Evolutionary conservation across 176 grass and related monocot species (phyloP).

Genomic region (Aegilops sharonensis): DNA sequence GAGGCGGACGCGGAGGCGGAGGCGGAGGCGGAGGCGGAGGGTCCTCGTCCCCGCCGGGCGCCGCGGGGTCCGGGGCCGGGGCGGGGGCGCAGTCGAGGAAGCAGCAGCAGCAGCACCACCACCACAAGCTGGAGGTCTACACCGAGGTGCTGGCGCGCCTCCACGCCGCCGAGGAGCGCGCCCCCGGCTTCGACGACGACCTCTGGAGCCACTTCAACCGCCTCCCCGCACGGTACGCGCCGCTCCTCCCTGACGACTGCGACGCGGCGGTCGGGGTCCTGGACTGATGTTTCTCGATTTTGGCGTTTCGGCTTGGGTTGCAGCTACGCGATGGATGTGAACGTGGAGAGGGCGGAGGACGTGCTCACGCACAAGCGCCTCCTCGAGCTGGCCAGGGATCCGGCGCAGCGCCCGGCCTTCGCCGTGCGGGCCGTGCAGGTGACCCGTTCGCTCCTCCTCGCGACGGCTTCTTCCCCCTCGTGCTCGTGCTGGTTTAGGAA

Average conservation of each 20-base stretch:
- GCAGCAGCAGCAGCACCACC: constrained; percentile 59
- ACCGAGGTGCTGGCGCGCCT: constrained; percentile 56
- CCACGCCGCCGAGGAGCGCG: constrained; percentile 34
- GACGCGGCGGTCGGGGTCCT: no score
- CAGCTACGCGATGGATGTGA: constrained; percentile 71
- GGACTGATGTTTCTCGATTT: background rate
- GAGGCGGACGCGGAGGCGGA: background rate
- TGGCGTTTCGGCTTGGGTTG: background rate
- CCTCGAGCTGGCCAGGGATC: constrained; percentile 54
- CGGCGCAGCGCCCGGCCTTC: constrained; percentile 48
- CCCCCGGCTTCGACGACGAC: constrained; percentile 54
- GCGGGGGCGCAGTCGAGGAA: constrained; percentile 29
- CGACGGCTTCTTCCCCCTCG: background rate
- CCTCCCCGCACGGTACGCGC: constrained; percentile 53
- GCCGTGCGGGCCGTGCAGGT: constrained; percentile 61
- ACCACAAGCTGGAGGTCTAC: constrained; percentile 66
- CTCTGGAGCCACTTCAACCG: constrained; percentile 84
- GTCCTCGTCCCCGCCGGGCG: background rate
- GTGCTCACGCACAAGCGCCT: constrained; percentile 64
- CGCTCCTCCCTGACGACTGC: no score
- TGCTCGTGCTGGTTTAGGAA: background rate
- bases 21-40: background rate
- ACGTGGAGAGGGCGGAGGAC: constrained; percentile 70
- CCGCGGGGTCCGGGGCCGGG: no score
- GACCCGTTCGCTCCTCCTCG: background rate